Percentiles rank a stretch among this genome's conserved stretches.
phyloP scores from a whole-genome alignment of 176 grass and related monocot species.

The Canna indica region DNA sequence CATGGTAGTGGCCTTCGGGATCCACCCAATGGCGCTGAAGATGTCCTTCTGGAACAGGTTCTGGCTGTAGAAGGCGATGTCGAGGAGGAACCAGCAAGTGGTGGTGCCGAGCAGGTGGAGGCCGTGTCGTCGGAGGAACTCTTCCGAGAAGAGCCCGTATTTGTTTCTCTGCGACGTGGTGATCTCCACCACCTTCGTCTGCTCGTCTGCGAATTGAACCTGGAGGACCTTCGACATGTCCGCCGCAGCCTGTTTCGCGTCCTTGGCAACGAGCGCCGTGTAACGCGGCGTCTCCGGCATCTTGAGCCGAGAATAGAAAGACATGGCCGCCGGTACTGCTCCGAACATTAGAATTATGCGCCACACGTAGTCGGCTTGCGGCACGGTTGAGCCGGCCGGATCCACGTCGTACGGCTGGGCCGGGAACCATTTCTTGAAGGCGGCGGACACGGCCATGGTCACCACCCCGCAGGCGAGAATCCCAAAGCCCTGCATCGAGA shows the following conservation, averaged over 20 bases:
- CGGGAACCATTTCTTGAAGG: conserved; percentile 22
- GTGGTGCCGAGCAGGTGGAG: conserved; percentile 27
- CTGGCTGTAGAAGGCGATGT: conserved; percentile 38
- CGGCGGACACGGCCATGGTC: conserved; percentile 23
- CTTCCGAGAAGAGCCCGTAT: conserved; percentile 27
- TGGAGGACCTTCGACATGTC: conserved; percentile 25
- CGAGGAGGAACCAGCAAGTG: conserved; percentile 30
- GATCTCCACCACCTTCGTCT: background rate
- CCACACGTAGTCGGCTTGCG: conserved; percentile 36
- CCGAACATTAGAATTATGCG: conserved; percentile 53
- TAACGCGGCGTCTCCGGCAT: conserved; percentile 52
- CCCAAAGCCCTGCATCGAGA: conserved; percentile 6
- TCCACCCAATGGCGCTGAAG: background rate
- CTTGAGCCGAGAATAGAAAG: conserved; percentile 50
- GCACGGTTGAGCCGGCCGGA: conserved; percentile 23
- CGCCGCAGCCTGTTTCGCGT: conserved; percentile 18
- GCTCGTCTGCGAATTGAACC: conserved; percentile 9
- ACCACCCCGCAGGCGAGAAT: conserved; percentile 14
- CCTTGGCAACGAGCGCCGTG: conserved; percentile 39
- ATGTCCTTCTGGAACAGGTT: conserved; percentile 11
- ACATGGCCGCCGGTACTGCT: conserved; percentile 30
- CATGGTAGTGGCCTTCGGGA: conserved; percentile 18
- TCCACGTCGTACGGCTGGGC: conserved; percentile 25
- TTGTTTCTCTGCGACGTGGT: background rate
- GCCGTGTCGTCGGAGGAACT: conserved; percentile 26